Base-by-base conservation (phyloP, 129 eudicot species). In the Flaveria brownii region DNA sequence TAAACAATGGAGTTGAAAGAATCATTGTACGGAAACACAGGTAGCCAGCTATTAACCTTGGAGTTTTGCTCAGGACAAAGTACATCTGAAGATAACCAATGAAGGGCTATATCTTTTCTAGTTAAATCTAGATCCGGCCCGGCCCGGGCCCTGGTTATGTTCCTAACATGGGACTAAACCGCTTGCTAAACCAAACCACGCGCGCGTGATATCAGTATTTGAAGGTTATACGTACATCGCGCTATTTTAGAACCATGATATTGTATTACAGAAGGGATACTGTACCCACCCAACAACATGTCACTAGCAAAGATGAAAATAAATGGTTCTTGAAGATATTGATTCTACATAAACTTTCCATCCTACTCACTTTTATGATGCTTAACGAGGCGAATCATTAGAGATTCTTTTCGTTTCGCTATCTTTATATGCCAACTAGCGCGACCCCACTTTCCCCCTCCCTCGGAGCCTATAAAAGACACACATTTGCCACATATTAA, bases 391-490 rank as follows among this genome's bases (percentile, higher is more conserved):
- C 79, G 82, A 77, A 83, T 83, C 78, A 36, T 83, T 63, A 47
- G 16, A 83, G 70, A 81, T 65, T 86, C 82, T 56, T 65, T 74
- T 80, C 67, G 46, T 59, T 77, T 75, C 41, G 65, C 59, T 75
- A 73, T 69, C 75, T 88, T 80, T 81, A 54, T 81, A 63, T 67
- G 71, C 88, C 90, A 86, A 79, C 87, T 88, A 78, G 90, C 84
- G 59, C 25, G 64, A 52, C 84, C 84, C 89, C 81, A 70, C 86
- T 5, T 82, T 46, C 81, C 74, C 67, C 73, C 79, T 63, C 79
- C 86, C 81, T 25, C 70, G 82, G 81, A 69, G 90, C 92, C 55
- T 90, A 90, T 90, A 90, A 82, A 88, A 77, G 83, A 52, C 55
- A 63, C 83, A 76, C 83, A 62, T 75, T 25, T 81, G 60, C 85